Percentiles rank a stretch among this genome's conserved stretches.
Conservation (phyloP, 768 basidiomycete genomes). For the Termitomyces sp. region DNA sequence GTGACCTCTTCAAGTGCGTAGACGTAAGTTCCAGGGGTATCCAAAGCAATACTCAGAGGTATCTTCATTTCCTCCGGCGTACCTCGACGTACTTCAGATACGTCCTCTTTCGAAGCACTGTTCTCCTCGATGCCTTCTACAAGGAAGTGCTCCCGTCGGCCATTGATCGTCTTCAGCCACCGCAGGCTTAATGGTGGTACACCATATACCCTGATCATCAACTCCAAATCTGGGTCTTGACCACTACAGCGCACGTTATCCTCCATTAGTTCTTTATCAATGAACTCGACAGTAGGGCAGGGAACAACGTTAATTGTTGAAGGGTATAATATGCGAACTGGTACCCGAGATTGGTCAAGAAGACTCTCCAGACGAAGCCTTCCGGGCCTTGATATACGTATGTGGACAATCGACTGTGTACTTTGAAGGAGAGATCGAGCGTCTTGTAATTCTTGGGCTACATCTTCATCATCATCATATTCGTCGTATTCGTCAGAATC, state of each 20-base stretch:
- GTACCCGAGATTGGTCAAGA: slow-evolving; percentile 60
- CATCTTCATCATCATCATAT: slow-evolving; percentile 67
- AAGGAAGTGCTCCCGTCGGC: slow-evolving; percentile 61
- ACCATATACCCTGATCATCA: slow-evolving; percentile 63
- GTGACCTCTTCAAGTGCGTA: slow-evolving; percentile 77
- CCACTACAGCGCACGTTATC: slow-evolving; percentile 65
- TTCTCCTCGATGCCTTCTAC: slow-evolving; percentile 82
- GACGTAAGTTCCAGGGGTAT: slow-evolving; percentile 59
- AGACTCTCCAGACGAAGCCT: slow-evolving; percentile 71
- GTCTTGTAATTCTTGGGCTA: slow-evolving; percentile 21
- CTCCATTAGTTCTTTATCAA: slow-evolving; percentile 31
- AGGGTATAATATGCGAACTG: slow-evolving; percentile 65
- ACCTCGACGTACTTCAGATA: slow-evolving; percentile 4
- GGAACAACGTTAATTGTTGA: slow-evolving; percentile 70
- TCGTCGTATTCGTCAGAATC: slow-evolving; percentile 57
- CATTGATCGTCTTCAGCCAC: slow-evolving; percentile 70
- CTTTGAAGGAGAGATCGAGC: slow-evolving; percentile 52
- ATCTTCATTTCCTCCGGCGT: slow-evolving; percentile 57
- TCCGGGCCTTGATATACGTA: slow-evolving; percentile 71
- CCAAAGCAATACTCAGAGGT: slow-evolving; percentile 62
- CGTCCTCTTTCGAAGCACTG: slow-evolving; percentile 24
- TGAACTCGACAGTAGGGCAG: slow-evolving; percentile 75
- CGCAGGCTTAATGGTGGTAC: slow-evolving; percentile 74
- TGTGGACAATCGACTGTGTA: slow-evolving; percentile 69
- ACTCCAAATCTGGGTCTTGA: slow-evolving; percentile 48